Evolutionary conservation across 2,329 filamentous ascomycete species (phyloP), one percentile per base, ranked within the genome.

Genomic region (Passalora sequoiae): DNA sequence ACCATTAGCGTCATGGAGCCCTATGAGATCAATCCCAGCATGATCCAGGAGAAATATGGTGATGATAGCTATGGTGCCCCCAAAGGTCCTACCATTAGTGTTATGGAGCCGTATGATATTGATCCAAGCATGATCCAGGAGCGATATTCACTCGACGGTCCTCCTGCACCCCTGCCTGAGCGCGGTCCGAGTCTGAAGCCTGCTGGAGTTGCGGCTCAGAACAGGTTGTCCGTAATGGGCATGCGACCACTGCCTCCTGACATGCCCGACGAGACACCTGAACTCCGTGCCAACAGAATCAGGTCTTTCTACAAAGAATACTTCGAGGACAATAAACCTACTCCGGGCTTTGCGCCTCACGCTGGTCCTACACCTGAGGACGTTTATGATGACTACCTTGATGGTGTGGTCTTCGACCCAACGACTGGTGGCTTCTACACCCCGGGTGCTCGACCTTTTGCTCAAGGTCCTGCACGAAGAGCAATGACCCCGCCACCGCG

Each of bases 221-320:
- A 55, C 38, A 68, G 77, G 45, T 60, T 80, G 41, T 80, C 76
- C 3, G 56, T 63, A 16, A 73, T 81, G 65, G 77, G 78, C 37
- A 60, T 94, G 65, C 84, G 92, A 12, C 92, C 92, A 16, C 75
- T 98, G 50, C 92, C 92, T 4, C 87, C 89, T 25, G 83, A 89
- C 60, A 86, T 94, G 52, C 80, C 86, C 31, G 79, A 83, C 3
- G 92, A 97, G 62, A 91, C 96, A 62, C 89, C 92, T 0, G 92
- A 97, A 66, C 83, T 91, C 60, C 81, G 92, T 59, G 92, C 92
- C 52, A 97, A 96, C 72, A 83, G 92, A 46, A 98, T 98, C 55
- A 80, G 92, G 64, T 98, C 92, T 3, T 98, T 98, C 72, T 98
- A 98, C 73, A 96, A 96, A 71, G 92, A 98, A 64, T 98, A 98